Percentiles rank a stretch among this genome's conserved stretches.
These are phyloP conservation scores for Phlebiopsis flavidoalba DNA, from an alignment of 768 basidiomycete species.

Conservation along the genomic window DNA sequence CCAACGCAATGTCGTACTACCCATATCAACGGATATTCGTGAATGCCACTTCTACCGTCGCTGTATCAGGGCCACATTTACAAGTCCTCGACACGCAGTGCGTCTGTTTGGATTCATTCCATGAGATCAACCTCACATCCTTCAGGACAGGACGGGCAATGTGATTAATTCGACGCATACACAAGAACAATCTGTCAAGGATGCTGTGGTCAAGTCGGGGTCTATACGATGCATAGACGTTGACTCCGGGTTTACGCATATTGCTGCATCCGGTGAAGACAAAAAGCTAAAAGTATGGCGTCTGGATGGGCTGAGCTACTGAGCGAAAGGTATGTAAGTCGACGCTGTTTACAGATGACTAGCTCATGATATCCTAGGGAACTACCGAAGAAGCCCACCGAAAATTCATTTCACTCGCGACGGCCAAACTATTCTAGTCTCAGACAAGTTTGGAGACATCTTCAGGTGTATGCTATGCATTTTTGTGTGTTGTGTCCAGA, in stretches of 20 bases:
- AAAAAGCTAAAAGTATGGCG: slow-evolving; percentile 78
- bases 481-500: not conserved
- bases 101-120: slow-evolving; percentile 14
- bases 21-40: slow-evolving; percentile 48
- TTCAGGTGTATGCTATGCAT: slow-evolving; percentile 55
- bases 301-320: slow-evolving; percentile 48
- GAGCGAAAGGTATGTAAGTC: slow-evolving; percentile 51
- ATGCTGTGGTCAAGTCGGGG: slow-evolving; percentile 39
- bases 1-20: slow-evolving; percentile 18
- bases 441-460: slow-evolving; percentile 95
- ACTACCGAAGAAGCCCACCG: slow-evolving; percentile 79
- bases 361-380: slow-evolving; percentile 41
- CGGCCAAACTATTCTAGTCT: slow-evolving; percentile 64
- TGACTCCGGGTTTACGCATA: slow-evolving; percentile 36
- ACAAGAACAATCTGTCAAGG: slow-evolving; percentile 26
- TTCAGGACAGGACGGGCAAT: slow-evolving; percentile 43
- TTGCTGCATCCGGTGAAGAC: slow-evolving; percentile 72
- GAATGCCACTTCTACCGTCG: slow-evolving; percentile 30
- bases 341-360: not conserved
- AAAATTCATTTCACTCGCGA: slow-evolving; percentile 57
- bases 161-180: slow-evolving; percentile 41
- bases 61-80: slow-evolving; percentile 57
- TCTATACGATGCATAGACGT: slow-evolving; percentile 57
- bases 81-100: slow-evolving; percentile 55
- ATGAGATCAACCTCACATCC: slow-evolving; percentile 12